Evolutionary conservation across 164 flowering plant genomes (phyloP).

Genomic region (Tinospora cordifolia): DNA sequence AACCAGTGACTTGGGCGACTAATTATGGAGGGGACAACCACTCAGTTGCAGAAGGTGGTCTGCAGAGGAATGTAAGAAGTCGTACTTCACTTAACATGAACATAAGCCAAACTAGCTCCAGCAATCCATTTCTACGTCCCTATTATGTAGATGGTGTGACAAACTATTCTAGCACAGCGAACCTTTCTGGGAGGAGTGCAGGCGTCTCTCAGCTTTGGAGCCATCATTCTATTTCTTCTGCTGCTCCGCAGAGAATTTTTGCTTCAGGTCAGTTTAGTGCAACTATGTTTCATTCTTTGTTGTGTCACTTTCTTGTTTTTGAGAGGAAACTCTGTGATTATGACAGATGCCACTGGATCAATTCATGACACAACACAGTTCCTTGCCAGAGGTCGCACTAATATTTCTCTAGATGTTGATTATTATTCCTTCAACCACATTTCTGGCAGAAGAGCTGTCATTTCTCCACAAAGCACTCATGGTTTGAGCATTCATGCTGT

Average conservation of each 20-base stretch:
- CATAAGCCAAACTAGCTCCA: constrained; percentile 27
- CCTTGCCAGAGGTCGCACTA: constrained; percentile 23
- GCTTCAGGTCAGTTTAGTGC: constrained; percentile 28
- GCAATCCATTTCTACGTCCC: constrained; percentile 26
- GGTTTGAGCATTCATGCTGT: constrained; percentile 24
- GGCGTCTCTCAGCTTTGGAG: constrained; percentile 33
- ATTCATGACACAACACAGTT: constrained; percentile 26
- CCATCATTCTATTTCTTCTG: constrained; percentile 27
- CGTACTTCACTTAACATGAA: constrained; percentile 42
- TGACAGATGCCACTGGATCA: constrained; percentile 31
- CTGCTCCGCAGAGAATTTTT: constrained; percentile 28
- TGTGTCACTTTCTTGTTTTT: background rate
- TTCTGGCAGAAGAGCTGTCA: constrained; percentile 25
- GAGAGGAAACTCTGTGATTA: background rate
- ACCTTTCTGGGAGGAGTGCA: constrained; percentile 24
- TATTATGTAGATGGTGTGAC: constrained; percentile 21
- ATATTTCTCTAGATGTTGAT: constrained; percentile 25
- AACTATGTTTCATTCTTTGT: too few relatives aligned
- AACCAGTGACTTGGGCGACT: constrained; percentile 17
- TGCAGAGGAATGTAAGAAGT: constrained; percentile 64
- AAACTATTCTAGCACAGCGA: constrained; percentile 29
- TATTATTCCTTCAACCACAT: constrained; percentile 27
- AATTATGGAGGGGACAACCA: constrained; percentile 29
- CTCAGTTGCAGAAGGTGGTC: constrained; percentile 37
- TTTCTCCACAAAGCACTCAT: constrained; percentile 27